Conservation (phyloP, 2,329 filamentous ascomycete genomes). For the Thermochaetoides dissita region DNA sequence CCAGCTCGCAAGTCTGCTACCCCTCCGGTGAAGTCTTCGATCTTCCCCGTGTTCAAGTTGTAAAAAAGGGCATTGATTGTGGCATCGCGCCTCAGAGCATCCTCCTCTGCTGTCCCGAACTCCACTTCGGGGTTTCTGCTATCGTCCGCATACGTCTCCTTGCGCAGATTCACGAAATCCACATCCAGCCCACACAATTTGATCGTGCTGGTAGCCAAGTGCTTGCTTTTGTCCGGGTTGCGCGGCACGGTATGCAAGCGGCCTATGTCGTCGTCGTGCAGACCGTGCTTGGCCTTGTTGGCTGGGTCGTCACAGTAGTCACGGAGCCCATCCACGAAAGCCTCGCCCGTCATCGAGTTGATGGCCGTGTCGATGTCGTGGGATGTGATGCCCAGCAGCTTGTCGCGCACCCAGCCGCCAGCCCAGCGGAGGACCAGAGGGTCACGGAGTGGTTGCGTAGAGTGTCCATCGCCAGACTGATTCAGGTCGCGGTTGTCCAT, state of each 20-base stretch:
- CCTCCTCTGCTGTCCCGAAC: slow-evolving; percentile 82
- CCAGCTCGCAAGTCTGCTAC: slow-evolving; percentile 57
- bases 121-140: slow-evolving; percentile 86
- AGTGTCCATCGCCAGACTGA: no score
- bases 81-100: slow-evolving; percentile 78
- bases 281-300: slow-evolving; percentile 46
- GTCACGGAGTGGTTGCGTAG: slow-evolving; percentile 26
- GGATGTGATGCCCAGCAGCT: slow-evolving; percentile 56
- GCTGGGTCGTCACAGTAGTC: slow-evolving; percentile 50
- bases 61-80: slow-evolving; percentile 95
- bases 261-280: slow-evolving; percentile 47
- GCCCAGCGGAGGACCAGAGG: slow-evolving; percentile 61
- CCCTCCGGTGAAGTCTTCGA: slow-evolving; percentile 81
- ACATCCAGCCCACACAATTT: slow-evolving; percentile 76
- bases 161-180: slow-evolving; percentile 86
- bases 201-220: slow-evolving; percentile 82
- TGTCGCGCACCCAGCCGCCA: slow-evolving; percentile 79
- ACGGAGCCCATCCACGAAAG: slow-evolving; percentile 56
- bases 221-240: slow-evolving; percentile 93
- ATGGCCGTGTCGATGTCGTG: slow-evolving; percentile 79
- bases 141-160: slow-evolving; percentile 79
- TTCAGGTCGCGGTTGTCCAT: slow-evolving; percentile 32
- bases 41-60: slow-evolving; percentile 62
- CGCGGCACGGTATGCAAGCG: slow-evolving; percentile 76
- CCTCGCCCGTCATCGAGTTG: slow-evolving; percentile 69